phyloP scores from a whole-genome alignment of 768 basidiomycete genomes.

The Rhizopogon vulgaris region DNA sequence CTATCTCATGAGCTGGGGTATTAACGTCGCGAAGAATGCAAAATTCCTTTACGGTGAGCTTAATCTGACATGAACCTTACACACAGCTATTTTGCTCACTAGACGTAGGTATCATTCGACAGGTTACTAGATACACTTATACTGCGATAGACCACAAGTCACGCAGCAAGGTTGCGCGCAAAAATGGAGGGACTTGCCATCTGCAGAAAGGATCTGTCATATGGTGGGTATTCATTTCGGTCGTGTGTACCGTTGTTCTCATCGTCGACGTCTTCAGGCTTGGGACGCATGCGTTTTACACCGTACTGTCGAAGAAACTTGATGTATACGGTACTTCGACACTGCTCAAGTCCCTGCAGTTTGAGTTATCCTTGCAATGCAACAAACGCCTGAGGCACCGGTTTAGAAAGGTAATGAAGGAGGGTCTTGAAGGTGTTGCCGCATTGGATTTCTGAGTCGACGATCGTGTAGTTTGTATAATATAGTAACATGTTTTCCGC shows the following conservation, averaged over 20 bases:
- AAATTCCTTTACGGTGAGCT: constrained; percentile 52
- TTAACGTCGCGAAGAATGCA: constrained; percentile 35
- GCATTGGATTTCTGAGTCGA: constrained; percentile 12
- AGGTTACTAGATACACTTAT: constrained; percentile 53
- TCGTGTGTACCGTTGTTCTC: constrained; percentile 1
- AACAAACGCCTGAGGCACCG: constrained; percentile 36
- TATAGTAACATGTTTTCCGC: neutral
- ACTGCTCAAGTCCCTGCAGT: constrained; percentile 42
- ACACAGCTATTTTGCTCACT: neutral
- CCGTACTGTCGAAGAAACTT: constrained; percentile 51
- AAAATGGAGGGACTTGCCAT: constrained; percentile 32
- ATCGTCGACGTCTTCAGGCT: constrained; percentile 45
- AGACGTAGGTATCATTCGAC: constrained; percentile 51
- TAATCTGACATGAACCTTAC: neutral
- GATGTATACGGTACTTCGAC: constrained; percentile 35
- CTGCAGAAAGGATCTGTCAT: constrained; percentile 45
- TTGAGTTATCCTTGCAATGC: constrained; percentile 44
- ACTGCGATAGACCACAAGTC: constrained; percentile 44
- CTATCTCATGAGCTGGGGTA: constrained; percentile 64
- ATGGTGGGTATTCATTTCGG: constrained; percentile 44
- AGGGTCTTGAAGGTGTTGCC: constrained; percentile 31
- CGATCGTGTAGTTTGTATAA: neutral
- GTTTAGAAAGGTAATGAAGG: constrained; percentile 43
- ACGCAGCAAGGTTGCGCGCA: constrained; percentile 32
- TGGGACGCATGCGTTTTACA: constrained; percentile 72